Base-by-base conservation (phyloP, 257 asterid genomes). In the Dorcoceras hygrometricum region DNA sequence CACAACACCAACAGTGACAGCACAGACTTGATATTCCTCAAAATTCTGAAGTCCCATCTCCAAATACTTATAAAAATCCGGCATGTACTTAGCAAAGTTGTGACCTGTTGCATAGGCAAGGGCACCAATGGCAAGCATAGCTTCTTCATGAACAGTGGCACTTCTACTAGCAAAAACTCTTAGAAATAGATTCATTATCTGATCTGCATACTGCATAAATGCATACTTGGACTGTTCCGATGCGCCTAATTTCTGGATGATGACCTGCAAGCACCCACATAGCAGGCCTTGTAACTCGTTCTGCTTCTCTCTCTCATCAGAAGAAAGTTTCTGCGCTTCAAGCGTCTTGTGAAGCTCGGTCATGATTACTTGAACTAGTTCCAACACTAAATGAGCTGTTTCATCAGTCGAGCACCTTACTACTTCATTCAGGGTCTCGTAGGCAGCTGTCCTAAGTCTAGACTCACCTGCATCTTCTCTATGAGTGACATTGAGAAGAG, bases 31-130 rank as follows among this genome's bases (percentile, higher is more conserved):
- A 77, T 90, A 90, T 67, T 88, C 96, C 83, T 90, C 96, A 5
- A 86, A 90, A 79, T 90, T 90, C 83, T 90, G 96, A 73, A 90
- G 96, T 36, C 97, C 96, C 95, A 80, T 84, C 76, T 88, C 97
- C 78, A 90, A 63, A 66, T 88, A 90, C 86, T 88, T 86, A 77
- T 86, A 90, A 73, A 90, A 86, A 23, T 90, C 96, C 25, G 92
- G 82, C 90, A 84, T 84, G 80, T 88, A 90, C 74, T 88, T 86
- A 5, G 77, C 86, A 36, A 90, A 90, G 77, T 76, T 85, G 0
- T 83, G 78, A 58, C 96, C 97, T 18, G 81, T 71, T 14, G 84
- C 82, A 72, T 90, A 84, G 76, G 97, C 97, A 60, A 90, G 86
- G 14, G 96, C 95, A 61, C 96, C 97, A 81, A 90, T 86, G 32